Evolutionary conservation across 345 rosid genomes (phyloP).

Genomic region (Orychophragmus violaceus): DNA sequence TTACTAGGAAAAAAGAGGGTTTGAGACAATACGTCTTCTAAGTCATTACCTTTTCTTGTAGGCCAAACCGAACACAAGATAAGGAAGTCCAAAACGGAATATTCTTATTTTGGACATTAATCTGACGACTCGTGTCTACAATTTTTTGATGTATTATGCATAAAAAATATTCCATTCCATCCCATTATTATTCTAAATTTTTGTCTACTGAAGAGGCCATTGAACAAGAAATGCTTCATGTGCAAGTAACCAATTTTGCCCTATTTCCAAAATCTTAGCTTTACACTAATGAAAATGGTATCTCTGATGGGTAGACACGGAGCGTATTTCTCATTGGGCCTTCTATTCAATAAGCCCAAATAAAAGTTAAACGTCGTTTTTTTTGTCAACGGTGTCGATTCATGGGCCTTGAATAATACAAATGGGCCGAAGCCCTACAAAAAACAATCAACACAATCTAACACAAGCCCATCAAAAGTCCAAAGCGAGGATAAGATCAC

Average conservation of each 20-base stretch:
- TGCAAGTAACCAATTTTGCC: background rate
- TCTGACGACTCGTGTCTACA: background rate
- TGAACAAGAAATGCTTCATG: background rate
- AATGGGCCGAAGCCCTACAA: too few species aligned
- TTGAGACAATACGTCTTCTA: background rate
- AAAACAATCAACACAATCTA: too few species aligned
- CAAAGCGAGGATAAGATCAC: too few species aligned
- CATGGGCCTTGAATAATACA: too few species aligned
- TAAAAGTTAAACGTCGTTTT: background rate
- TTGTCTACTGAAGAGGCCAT: background rate
- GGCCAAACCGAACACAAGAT: slow-evolving; percentile 5
- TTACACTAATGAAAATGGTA: background rate
- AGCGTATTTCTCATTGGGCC: background rate
- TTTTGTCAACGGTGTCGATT: too few species aligned
- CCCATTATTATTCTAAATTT: background rate
- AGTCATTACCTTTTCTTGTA: slow-evolving; percentile 23
- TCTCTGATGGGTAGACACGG: background rate
- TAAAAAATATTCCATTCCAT: background rate
- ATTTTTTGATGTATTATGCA: background rate
- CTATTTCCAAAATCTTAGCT: background rate
- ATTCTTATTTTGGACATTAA: background rate
- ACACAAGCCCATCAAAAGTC: too few species aligned
- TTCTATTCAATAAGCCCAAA: background rate
- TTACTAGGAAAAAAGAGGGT: slow-evolving; percentile 19
- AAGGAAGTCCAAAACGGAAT: background rate